These are phyloP conservation scores for Leccinum variicolor DNA, from an alignment of 768 basidiomycete species.

Conservation along the genomic window DNA sequence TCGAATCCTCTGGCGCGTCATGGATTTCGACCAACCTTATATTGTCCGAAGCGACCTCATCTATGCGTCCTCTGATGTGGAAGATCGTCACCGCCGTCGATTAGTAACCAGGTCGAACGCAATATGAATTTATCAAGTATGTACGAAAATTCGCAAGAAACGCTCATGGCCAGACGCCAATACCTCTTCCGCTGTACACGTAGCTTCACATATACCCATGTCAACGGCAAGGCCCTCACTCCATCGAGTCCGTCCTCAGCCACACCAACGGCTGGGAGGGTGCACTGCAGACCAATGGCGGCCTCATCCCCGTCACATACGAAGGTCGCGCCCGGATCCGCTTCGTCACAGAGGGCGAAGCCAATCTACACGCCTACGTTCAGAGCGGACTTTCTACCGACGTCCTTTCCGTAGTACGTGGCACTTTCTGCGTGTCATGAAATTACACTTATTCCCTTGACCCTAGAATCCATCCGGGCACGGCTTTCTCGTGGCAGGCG, in stretches of 20 bases:
- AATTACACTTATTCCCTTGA: slow-evolving; percentile 2
- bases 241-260: slow-evolving; percentile 71
- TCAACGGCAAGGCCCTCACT: slow-evolving; percentile 58
- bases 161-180: slow-evolving; percentile 15
- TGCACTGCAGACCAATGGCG: slow-evolving; percentile 68
- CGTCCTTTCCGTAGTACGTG: slow-evolving; percentile 68
- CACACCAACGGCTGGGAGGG: slow-evolving; percentile 86
- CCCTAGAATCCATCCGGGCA: slow-evolving; percentile 66
- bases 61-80: too few relatives aligned
- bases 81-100: too few relatives aligned
- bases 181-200: slow-evolving; percentile 75
- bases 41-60: too few relatives aligned
- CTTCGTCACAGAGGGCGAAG: slow-evolving; percentile 83
- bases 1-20: too few relatives aligned
- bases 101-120: too few relatives aligned
- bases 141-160: too few relatives aligned
- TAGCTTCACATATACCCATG: slow-evolving; percentile 76
- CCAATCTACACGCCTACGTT: slow-evolving; percentile 79
- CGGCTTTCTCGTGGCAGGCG: slow-evolving; percentile 77
- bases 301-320: slow-evolving; percentile 74
- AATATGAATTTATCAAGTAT: too few relatives aligned
- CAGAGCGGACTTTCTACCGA: slow-evolving; percentile 77
- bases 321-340: slow-evolving; percentile 69
- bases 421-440: background rate
- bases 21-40: too few relatives aligned